Conservation (phyloP, 2,329 filamentous ascomycete species). For the Paradendryphiella salina region DNA sequence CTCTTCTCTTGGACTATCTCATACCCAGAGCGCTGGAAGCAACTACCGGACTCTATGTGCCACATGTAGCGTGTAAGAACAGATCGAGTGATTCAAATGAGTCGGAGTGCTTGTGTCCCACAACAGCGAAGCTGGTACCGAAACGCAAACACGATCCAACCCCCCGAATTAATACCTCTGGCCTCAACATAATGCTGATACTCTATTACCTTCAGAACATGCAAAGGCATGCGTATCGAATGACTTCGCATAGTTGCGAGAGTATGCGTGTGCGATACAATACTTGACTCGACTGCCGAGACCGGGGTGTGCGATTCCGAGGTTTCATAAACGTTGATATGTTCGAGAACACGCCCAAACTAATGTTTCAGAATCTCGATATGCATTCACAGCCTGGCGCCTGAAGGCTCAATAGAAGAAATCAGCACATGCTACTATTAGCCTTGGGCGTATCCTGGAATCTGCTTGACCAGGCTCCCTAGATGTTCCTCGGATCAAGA, state of each 20-base stretch:
- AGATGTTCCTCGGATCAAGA: conserved; percentile 1
- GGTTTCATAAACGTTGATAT: conserved; percentile 31
- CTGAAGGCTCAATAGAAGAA: conserved; percentile 4
- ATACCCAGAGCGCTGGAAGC: conserved; percentile 23
- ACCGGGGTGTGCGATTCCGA: conserved; percentile 18
- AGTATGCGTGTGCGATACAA: conserved; percentile 15
- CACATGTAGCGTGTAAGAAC: conserved; percentile 23
- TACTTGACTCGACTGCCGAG: conserved; percentile 10
- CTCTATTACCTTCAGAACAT: conserved; percentile 1
- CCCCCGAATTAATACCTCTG: neutral
- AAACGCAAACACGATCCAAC: neutral
- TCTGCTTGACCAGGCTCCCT: conserved; percentile 6
- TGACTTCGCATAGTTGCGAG: neutral
- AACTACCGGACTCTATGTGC: conserved; percentile 17
- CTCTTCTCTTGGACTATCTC: conserved; percentile 19
- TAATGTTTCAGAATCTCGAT: conserved; percentile 19
- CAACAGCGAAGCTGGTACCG: conserved; percentile 20
- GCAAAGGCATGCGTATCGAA: neutral
- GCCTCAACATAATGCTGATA: neutral
- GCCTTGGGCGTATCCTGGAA: conserved; percentile 1
- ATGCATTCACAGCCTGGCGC: conserved; percentile 14
- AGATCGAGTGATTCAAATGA: conserved; percentile 12
- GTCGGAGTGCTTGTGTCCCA: conserved; percentile 16
- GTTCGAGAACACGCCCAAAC: conserved; percentile 28
- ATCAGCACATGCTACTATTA: conserved; percentile 1